Percentiles rank a stretch among this genome's conserved stretches.
Conservation (phyloP, 2,329 filamentous ascomycete genomes). For the Chaetothyriales sp. region DNA sequence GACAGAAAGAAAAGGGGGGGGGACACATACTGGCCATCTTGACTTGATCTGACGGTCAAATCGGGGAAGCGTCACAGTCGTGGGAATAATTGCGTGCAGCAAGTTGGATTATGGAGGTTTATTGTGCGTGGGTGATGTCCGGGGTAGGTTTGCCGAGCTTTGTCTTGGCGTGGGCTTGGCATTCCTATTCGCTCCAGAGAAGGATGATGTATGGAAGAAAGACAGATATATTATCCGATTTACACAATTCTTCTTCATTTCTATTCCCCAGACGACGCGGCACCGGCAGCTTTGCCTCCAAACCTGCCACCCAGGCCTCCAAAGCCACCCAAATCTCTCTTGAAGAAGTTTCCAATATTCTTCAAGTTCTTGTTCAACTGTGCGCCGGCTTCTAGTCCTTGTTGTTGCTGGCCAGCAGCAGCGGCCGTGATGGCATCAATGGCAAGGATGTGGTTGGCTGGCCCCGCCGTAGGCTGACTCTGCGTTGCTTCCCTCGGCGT, state of each 20-base stretch:
- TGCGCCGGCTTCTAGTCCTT: conserved; percentile 40
- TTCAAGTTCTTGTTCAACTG: conserved; percentile 88
- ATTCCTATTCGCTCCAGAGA: neutral
- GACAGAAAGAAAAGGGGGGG: neutral
- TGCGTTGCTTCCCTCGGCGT: neutral
- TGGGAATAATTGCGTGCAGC: neutral
- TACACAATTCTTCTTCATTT: neutral
- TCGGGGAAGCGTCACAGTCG: neutral
- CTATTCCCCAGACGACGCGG: conserved; percentile 14
- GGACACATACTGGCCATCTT: neutral
- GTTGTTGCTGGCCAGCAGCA: conserved; percentile 1
- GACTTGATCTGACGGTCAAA: neutral
- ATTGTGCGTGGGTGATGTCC: neutral
- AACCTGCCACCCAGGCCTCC: conserved; percentile 49
- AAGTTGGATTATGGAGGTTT: neutral
- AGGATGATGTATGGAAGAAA: neutral
- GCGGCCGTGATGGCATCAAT: conserved; percentile 14
- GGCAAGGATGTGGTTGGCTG: conserved; percentile 9
- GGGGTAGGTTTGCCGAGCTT: neutral
- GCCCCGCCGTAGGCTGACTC: conserved; percentile 43
- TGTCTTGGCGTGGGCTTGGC: neutral
- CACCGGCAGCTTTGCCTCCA: conserved; percentile 17
- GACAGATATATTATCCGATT: too few relatives aligned
- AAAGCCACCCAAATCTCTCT: conserved; percentile 66
- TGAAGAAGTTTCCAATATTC: conserved; percentile 94